Evolutionary conservation across 1,284 basidiomycete genomes (phyloP), one percentile per base, ranked within the genome.

Genomic region (Pseudozyma flocculosa): DNA sequence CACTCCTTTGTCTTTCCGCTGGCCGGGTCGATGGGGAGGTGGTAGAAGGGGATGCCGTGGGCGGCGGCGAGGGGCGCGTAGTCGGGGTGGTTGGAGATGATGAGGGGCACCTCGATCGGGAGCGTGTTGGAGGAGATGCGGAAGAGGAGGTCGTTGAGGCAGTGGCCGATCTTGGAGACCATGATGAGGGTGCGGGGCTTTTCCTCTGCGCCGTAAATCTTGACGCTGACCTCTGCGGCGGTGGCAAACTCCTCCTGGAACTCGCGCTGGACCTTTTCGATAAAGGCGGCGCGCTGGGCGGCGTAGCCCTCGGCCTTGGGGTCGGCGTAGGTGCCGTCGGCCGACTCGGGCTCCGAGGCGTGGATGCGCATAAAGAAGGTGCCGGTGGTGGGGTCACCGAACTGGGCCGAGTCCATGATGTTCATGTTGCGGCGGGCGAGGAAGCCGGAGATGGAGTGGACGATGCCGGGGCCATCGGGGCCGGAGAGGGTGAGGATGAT

Each of bases 341-440:
- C 57, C 17, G 62, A 56, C 4, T 54, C 40, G 11, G 63, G 62
- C 19, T 62, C 57, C 9, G 54, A 62, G n/a, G 73, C 69, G 40
- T 75, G 72, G 11, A 75, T 69, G 24, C 75, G 62, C 75, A 77
- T 76, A 49, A 77, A 77, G 64, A 77, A 77, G n/a, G 58, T 60
- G 3, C 56, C 54, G 2, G 73, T 75, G n/a, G 54, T 58, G 4
- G 67, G 57, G 42, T 77, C 75, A 15, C 68, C 65, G 47, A 64
- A 77, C 50, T 77, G 75, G 4, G 70, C 74, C 13, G 72, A 75
- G 47, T 75, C 71, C 46, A 73, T 63, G 51, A 77, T 77, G 60
- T 77, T 76, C 55, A 70, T 68, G 48, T 56, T 61, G 15, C 64
- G 54, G 10, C 54, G 51, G 13, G 74, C 72, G 24, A 77, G 43